Conservation (phyloP, 305 asterid genomes). For the Plantago coronopus region DNA sequence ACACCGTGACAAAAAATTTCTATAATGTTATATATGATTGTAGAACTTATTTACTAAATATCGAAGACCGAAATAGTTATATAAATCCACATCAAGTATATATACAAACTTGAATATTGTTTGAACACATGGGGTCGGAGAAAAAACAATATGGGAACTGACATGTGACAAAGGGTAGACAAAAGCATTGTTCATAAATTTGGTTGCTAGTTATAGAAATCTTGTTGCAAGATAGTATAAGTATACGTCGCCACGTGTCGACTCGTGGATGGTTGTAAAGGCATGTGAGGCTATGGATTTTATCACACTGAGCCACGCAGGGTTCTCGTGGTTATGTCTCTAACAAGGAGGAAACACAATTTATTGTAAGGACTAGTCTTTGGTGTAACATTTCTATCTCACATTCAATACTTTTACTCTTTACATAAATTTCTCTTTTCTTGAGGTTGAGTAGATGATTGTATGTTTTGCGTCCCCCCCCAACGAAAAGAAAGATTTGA, state of each 20-base stretch:
- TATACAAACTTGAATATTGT: too few relatives aligned
- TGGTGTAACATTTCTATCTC: slow-evolving; percentile 29
- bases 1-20: too few relatives aligned
- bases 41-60: too few relatives aligned
- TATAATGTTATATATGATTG: too few relatives aligned
- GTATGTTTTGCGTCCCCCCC: too few relatives aligned
- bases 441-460: neutral
- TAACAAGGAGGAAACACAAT: slow-evolving; percentile 51
- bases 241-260: slow-evolving; percentile 47
- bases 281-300: slow-evolving; percentile 55
- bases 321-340: slow-evolving; percentile 66
- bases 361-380: slow-evolving; percentile 29
- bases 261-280: slow-evolving; percentile 33
- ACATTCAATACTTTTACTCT: neutral
- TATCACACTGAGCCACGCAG: slow-evolving; percentile 31
- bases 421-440: neutral
- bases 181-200: slow-evolving; percentile 41
- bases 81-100: too few relatives aligned
- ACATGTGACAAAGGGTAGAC: slow-evolving; percentile 59
- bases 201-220: slow-evolving; percentile 38
- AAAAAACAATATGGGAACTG: slow-evolving; percentile 12
- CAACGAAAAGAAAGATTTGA: too few relatives aligned
- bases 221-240: slow-evolving; percentile 33
- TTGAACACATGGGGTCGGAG: neutral
- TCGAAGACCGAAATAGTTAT: too few relatives aligned